Evolutionary conservation across 371 early-diverging fungal species (phyloP).

Genomic region (Umbelopsis sp.): DNA sequence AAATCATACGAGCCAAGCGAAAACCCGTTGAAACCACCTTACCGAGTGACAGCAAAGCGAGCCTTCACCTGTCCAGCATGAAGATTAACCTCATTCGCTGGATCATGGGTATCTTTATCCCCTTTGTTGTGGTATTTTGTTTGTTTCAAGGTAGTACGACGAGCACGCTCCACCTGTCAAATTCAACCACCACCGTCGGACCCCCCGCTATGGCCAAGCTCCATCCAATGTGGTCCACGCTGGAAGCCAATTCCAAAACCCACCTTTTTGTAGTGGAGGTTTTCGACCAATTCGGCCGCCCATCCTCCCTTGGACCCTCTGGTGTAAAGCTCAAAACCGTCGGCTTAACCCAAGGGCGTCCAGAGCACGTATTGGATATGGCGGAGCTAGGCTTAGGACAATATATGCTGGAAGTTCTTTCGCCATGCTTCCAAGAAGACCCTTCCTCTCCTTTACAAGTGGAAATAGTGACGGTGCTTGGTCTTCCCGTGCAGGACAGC

Average conservation of each 20-base stretch:
- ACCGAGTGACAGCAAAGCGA: neutral
- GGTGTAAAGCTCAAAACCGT: neutral
- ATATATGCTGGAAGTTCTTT: neutral
- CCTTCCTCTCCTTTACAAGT: neutral
- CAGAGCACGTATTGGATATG: neutral
- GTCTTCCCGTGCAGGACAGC: neutral
- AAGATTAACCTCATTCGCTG: neutral
- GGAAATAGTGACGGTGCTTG: neutral
- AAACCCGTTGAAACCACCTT: neutral
- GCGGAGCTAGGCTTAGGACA: neutral
- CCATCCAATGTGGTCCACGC: neutral
- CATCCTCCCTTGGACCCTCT: neutral
- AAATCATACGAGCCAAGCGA: slow-evolving; percentile 17
- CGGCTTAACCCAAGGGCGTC: neutral
- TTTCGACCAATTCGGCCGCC: neutral
- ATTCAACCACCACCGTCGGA: slow-evolving; percentile 13
- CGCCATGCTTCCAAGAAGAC: neutral
- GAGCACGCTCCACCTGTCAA: slow-evolving; percentile 17
- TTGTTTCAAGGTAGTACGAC: slow-evolving; percentile 10
- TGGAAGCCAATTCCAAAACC: neutral
- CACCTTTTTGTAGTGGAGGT: slow-evolving; percentile 9
- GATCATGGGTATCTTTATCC: neutral
- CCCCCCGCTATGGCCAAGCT: slow-evolving; percentile 11
- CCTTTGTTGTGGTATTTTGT: slow-evolving; percentile 5
- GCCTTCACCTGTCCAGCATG: neutral